phyloP scores from a whole-genome alignment of 2,329 filamentous ascomycete genomes.

The Phyllosticta capitalensis region DNA sequence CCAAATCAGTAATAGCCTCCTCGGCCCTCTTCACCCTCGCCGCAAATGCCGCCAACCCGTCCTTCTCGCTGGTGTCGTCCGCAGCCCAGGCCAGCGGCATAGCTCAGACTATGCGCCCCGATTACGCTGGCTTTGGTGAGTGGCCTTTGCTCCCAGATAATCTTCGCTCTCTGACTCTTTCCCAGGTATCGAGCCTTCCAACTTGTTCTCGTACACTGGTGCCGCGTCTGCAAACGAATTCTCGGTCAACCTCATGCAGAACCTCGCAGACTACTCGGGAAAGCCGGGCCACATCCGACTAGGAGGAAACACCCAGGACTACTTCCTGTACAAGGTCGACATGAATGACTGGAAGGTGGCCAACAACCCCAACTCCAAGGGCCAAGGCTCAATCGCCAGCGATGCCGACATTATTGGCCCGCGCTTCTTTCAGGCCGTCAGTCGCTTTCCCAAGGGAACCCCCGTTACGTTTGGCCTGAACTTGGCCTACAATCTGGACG shows the following conservation, averaged over 20 bases:
- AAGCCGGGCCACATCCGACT: constrained; percentile 40
- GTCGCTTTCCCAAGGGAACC: constrained; percentile 41
- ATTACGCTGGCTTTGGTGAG: constrained; percentile 6
- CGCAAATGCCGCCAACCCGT: constrained; percentile 19
- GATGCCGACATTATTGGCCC: constrained; percentile 41
- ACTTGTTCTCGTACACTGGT: constrained; percentile 44
- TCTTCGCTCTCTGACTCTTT: constrained; percentile 19
- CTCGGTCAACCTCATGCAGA: constrained; percentile 39
- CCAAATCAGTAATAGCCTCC: not conserved
- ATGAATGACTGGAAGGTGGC: constrained; percentile 30
- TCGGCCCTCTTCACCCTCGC: not conserved
- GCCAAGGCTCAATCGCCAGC: constrained; percentile 31
- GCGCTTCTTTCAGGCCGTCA: constrained; percentile 37
- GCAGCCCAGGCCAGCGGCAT: constrained; percentile 18
- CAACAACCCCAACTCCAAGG: constrained; percentile 29
- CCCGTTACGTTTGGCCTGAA: constrained; percentile 43
- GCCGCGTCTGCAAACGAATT: constrained; percentile 32
- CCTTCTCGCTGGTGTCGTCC: constrained; percentile 22
- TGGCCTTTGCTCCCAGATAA: constrained; percentile 34
- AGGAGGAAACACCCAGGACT: constrained; percentile 44
- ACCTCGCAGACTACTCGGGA: constrained; percentile 41
- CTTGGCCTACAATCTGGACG: constrained; percentile 36
- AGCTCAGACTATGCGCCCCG: constrained; percentile 1
- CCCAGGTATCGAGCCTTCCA: constrained; percentile 42
- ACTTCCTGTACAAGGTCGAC: constrained; percentile 36